These are phyloP conservation scores for Aspergillus felis DNA, from an alignment of 2,329 filamentous ascomycete species.

Conservation along the genomic window DNA sequence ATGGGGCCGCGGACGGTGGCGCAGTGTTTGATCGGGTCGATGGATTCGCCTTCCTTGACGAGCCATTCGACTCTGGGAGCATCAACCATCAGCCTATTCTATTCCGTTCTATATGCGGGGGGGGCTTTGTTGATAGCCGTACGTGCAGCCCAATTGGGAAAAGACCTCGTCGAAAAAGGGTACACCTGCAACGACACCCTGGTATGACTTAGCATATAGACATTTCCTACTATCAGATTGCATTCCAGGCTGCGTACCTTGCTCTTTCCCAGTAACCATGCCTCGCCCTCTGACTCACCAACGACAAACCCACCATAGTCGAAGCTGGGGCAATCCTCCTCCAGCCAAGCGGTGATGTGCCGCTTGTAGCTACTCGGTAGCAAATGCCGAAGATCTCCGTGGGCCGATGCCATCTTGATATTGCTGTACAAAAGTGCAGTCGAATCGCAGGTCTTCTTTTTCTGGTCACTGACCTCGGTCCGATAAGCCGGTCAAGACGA, in stretches of 20 bases:
- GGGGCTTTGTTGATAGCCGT: constrained; percentile 26
- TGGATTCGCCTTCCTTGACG: constrained; percentile 65
- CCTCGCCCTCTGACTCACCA: constrained; percentile 51
- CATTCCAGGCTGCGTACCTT: constrained; percentile 37
- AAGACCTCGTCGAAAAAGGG: constrained; percentile 97
- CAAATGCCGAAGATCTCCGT: constrained; percentile 65
- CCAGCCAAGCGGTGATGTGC: constrained; percentile 77
- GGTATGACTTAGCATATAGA: constrained; percentile 3
- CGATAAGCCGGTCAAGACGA: neutral
- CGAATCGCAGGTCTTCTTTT: no score
- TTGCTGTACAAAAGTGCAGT: neutral
- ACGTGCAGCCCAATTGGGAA: constrained; percentile 76
- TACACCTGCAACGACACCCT: constrained; percentile 81
- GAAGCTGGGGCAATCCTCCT: constrained; percentile 93
- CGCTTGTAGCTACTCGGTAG: constrained; percentile 82
- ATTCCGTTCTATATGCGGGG: neutral
- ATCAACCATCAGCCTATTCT: neutral
- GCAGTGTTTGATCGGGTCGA: constrained; percentile 62
- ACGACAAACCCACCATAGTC: constrained; percentile 98
- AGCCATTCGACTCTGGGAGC: constrained; percentile 73
- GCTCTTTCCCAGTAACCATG: constrained; percentile 55
- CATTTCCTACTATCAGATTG: neutral
- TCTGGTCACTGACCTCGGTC: neutral
- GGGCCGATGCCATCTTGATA: constrained; percentile 50
- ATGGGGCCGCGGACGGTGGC: constrained; percentile 85